These are phyloP conservation scores for Graphiopsis chlorocephala DNA, from an alignment of 2,329 filamentous ascomycete genomes.

Conservation along the genomic window DNA sequence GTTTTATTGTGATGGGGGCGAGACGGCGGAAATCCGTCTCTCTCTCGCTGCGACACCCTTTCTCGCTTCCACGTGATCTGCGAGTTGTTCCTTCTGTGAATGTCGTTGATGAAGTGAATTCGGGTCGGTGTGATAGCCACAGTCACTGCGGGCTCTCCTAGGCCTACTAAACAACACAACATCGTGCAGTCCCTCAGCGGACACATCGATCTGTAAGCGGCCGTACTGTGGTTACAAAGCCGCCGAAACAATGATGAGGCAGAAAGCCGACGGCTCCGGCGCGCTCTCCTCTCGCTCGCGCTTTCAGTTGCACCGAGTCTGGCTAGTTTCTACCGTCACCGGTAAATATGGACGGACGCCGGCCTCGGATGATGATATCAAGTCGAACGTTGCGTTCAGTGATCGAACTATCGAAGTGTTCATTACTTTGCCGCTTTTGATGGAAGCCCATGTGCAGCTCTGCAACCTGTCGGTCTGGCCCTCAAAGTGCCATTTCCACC, in stretches of 20 bases:
- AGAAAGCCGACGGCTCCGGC: slow-evolving; percentile 15
- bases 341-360: slow-evolving; percentile 10
- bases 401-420: neutral
- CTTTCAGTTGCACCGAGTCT: slow-evolving; percentile 9
- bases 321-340: neutral
- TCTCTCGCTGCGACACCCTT: neutral
- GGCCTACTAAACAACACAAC: neutral
- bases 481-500: neutral
- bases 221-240: slow-evolving; percentile 14
- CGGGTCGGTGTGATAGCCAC: neutral
- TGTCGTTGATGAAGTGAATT: neutral
- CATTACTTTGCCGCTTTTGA: neutral
- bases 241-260: slow-evolving; percentile 15
- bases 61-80: neutral
- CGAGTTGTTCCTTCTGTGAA: neutral
- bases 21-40: neutral
- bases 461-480: neutral
- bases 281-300: slow-evolving; percentile 7
- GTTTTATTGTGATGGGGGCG: slow-evolving; percentile 1
- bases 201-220: slow-evolving; percentile 15
- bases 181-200: neutral
- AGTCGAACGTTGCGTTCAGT: slow-evolving; percentile 6
- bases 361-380: slow-evolving; percentile 1
- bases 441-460: neutral
- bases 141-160: neutral